These are phyloP conservation scores for Colletotrichum costaricense DNA, from an alignment of 2,329 filamentous ascomycete species.

Conservation along the genomic window DNA sequence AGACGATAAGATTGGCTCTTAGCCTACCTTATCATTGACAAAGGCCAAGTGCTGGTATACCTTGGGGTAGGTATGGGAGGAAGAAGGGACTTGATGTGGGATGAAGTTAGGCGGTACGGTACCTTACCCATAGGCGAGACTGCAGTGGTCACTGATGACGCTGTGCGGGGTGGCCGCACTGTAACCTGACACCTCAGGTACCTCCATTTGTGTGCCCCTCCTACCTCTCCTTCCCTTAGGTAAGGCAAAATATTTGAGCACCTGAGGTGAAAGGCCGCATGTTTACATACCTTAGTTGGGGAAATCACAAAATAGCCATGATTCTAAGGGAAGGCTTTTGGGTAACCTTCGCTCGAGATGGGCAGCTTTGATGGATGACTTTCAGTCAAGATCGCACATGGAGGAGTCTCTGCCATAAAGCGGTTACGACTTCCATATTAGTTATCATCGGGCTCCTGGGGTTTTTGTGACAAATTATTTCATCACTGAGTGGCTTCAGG, in stretches of 20 bases:
- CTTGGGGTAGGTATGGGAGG: not conserved
- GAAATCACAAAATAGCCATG: too few relatives aligned
- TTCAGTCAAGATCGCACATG: not conserved
- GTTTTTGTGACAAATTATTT: not conserved
- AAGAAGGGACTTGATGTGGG: not conserved
- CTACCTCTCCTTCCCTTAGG: too few relatives aligned
- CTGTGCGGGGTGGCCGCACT: not conserved
- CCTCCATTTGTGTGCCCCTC: too few relatives aligned
- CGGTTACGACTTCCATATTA: too few relatives aligned
- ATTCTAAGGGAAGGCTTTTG: too few relatives aligned
- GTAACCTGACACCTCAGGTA: not conserved
- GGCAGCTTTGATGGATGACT: not conserved
- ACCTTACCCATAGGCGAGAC: not conserved
- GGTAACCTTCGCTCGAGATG: too few relatives aligned
- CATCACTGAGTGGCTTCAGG: not conserved
- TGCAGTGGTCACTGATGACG: not conserved
- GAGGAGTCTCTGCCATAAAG: too few relatives aligned
- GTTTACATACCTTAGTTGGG: too few relatives aligned
- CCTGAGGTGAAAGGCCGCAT: too few relatives aligned
- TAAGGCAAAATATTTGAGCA: too few relatives aligned
- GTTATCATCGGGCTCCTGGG: too few relatives aligned
- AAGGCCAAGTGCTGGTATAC: not conserved
- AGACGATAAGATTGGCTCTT: not conserved
- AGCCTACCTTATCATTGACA: not conserved
- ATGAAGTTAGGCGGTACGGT: not conserved